Conservation (phyloP, 2,329 filamentous ascomycete genomes). For the Ceratocystis cubensis region DNA sequence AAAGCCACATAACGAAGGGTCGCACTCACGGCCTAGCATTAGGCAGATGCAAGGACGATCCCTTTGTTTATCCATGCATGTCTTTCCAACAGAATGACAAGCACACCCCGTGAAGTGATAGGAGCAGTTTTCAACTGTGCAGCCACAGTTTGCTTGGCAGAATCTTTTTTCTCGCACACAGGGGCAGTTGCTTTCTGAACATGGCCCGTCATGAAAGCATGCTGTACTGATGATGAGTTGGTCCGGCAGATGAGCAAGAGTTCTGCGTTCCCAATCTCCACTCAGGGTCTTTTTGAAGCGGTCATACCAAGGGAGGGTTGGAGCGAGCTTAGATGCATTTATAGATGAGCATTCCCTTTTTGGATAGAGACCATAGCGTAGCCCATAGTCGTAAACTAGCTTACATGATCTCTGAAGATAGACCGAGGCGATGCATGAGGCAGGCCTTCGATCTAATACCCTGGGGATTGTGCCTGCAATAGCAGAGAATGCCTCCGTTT, state of each 20-base stretch:
- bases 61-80: slow-evolving; percentile 43
- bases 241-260: slow-evolving; percentile 42
- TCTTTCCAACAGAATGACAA: slow-evolving; percentile 49
- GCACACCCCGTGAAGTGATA: slow-evolving; percentile 55
- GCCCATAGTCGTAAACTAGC: slow-evolving; percentile 2
- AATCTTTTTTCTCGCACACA: slow-evolving; percentile 50
- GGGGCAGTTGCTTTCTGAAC: slow-evolving; percentile 45
- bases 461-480: slow-evolving; percentile 15
- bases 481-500: slow-evolving; percentile 4
- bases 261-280: slow-evolving; percentile 44
- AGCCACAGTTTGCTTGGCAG: slow-evolving; percentile 62
- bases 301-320: slow-evolving; percentile 43
- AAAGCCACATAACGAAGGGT: slow-evolving; percentile 57
- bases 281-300: slow-evolving; percentile 42
- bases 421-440: slow-evolving; percentile 17
- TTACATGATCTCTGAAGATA: slow-evolving; percentile 19
- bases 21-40: slow-evolving; percentile 64
- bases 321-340: slow-evolving; percentile 24
- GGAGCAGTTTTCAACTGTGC: slow-evolving; percentile 45
- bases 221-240: slow-evolving; percentile 47
- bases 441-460: slow-evolving; percentile 5
- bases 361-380: slow-evolving; percentile 7
- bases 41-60: slow-evolving; percentile 57
- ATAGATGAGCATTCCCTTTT: background rate
- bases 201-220: slow-evolving; percentile 58